Evolutionary conservation across 176 grass and related monocot species (phyloP).

Genomic region (Melocanna baccifera): DNA sequence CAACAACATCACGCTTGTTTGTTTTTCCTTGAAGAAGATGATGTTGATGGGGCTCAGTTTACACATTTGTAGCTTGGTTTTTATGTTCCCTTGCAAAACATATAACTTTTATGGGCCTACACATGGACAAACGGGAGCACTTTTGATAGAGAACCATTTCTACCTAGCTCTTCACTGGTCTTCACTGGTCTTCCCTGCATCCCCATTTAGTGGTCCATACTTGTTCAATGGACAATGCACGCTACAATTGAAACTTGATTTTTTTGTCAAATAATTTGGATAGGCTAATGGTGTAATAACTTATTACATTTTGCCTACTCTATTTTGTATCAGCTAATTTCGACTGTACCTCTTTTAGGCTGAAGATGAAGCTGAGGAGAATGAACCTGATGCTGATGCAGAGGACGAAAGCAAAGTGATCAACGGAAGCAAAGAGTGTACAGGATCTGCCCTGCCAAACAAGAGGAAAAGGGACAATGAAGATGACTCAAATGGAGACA

Average conservation of each 20-base stretch:
- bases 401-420: slow-evolving; percentile 5
- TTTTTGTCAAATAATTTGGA: not conserved
- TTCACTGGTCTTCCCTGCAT: not conserved
- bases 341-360: slow-evolving; percentile 8
- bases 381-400: slow-evolving; percentile 8
- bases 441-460: slow-evolving; percentile 22
- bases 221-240: not conserved
- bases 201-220: not conserved
- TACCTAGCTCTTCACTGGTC: not conserved
- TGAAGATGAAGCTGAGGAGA: slow-evolving; percentile 33
- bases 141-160: not conserved
- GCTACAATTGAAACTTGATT: not conserved
- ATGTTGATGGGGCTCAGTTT: not conserved
- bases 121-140: not conserved
- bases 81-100: not conserved
- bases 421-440: not conserved
- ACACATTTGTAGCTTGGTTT: not conserved
- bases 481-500: slow-evolving; percentile 1
- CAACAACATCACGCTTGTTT: not conserved
- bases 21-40: not conserved
- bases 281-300: not conserved
- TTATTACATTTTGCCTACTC: not conserved
- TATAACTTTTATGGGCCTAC: not conserved
- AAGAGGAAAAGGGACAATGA: slow-evolving; percentile 53
- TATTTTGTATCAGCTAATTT: not conserved